Evolutionary conservation across 805 yeast genomes (phyloP).

Genomic region (Lachancea quebecensis): DNA sequence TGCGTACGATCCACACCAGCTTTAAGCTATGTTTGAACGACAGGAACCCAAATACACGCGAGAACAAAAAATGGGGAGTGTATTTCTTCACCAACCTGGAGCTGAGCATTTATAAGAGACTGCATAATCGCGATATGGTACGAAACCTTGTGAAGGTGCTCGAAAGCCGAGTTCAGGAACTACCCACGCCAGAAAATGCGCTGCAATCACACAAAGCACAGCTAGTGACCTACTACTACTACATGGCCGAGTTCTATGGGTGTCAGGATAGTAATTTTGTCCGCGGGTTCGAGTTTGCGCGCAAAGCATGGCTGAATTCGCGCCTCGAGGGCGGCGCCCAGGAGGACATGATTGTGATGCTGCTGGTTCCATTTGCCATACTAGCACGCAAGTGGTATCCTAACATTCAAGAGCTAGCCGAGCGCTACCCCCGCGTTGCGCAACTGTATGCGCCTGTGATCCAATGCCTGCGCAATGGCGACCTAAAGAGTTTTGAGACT

Average conservation of each 20-base stretch:
- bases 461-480: constrained; percentile 45
- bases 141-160: constrained; percentile 68
- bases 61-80: constrained; percentile 55
- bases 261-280: constrained; percentile 52
- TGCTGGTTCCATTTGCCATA: constrained; percentile 59
- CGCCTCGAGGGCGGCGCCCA: constrained; percentile 13
- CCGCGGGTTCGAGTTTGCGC: constrained; percentile 45
- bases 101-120: constrained; percentile 59
- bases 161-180: constrained; percentile 28
- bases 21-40: constrained; percentile 77
- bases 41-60: constrained; percentile 44
- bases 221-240: constrained; percentile 58
- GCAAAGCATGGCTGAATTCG: constrained; percentile 36
- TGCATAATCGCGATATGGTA: constrained; percentile 65
- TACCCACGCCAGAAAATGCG: constrained; percentile 41
- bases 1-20: constrained; percentile 60
- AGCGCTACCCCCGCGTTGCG: constrained; percentile 36
- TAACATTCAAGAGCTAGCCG: constrained; percentile 32
- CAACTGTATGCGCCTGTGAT: constrained; percentile 43
- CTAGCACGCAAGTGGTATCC: constrained; percentile 46
- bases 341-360: constrained; percentile 39
- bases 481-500: constrained; percentile 45
- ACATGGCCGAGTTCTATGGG: constrained; percentile 57
- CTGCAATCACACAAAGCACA: constrained; percentile 40
- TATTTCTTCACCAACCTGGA: constrained; percentile 66